These are phyloP conservation scores for Purpureocillium takamizusanense DNA, from an alignment of 2,329 filamentous ascomycete genomes.

Conservation along the genomic window DNA sequence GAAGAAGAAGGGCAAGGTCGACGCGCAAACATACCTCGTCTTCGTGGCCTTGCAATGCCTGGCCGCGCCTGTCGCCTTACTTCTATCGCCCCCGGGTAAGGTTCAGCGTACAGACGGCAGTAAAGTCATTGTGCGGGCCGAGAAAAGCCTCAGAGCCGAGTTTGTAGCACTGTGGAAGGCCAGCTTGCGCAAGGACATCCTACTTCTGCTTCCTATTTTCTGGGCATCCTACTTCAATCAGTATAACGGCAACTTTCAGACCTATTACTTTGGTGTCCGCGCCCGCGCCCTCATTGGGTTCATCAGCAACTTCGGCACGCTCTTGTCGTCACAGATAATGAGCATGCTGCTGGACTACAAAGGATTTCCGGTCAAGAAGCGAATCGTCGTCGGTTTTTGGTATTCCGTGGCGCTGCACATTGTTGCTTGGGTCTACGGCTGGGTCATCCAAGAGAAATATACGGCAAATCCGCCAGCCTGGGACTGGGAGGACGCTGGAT, in stretches of 20 bases:
- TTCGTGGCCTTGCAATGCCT: slow-evolving; percentile 18
- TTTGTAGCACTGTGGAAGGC: slow-evolving; percentile 12
- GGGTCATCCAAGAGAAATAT: slow-evolving; percentile 43
- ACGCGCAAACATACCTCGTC: slow-evolving; percentile 16
- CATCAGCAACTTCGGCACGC: slow-evolving; percentile 21
- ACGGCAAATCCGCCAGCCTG: slow-evolving; percentile 27
- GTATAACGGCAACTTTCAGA: slow-evolving; percentile 34
- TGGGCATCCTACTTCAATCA: slow-evolving; percentile 19
- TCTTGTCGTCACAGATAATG: slow-evolving; percentile 35
- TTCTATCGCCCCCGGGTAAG: slow-evolving; percentile 18
- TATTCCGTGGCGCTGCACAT: slow-evolving; percentile 35
- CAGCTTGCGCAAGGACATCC: slow-evolving; percentile 10
- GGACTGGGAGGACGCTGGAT: slow-evolving; percentile 33
- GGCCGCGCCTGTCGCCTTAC: slow-evolving; percentile 14
- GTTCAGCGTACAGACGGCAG: slow-evolving; percentile 16
- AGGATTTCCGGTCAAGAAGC: slow-evolving; percentile 22
- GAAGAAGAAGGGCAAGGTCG: slow-evolving; percentile 14
- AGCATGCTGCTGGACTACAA: slow-evolving; percentile 35
- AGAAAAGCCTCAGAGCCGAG: slow-evolving; percentile 13
- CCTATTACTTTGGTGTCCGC: slow-evolving; percentile 28
- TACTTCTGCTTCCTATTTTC: slow-evolving; percentile 4
- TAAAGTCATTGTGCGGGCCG: slow-evolving; percentile 11
- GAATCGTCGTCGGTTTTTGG: slow-evolving; percentile 33
- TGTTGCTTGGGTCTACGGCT: slow-evolving; percentile 40
- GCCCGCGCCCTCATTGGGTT: slow-evolving; percentile 38